Base-by-base conservation (phyloP, 306 rosid species). In the Acacia acuminata region DNA sequence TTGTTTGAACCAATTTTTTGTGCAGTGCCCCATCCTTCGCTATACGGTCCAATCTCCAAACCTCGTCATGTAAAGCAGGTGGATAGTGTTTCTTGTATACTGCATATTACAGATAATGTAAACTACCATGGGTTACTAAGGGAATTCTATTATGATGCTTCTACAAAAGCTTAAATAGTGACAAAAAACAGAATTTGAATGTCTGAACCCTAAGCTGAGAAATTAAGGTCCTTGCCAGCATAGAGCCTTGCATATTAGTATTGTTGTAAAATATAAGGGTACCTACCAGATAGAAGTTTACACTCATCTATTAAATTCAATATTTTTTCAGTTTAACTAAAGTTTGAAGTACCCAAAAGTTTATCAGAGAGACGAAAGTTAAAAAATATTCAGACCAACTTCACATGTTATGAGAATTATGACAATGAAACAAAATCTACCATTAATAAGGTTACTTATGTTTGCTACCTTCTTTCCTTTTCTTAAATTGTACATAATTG, bases 41-140 rank as follows among this genome's bases (percentile, higher is more conserved):
- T 76, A 94, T 92, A 47, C 94, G 83, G 79, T 94, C 95, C 81
- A 94, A 85, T 87, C 98, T 91, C 98, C 97, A 94, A 67, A 94
- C 98, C 80, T 92, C 97, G 0, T 94, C 98, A 40, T 92, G 89
- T 84, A 94, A 85, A 66, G 92, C 93, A 5, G 98, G 98, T 47
- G 98, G 97, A 79, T 91, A 90, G 79, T 94, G 98, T 81, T 92
- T 94, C 92, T 94, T 92, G 91, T 94, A 94, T 38, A 91, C 98
- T 94, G 88, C 80, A 88, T 78, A 55, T 78, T 51, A 79, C 66
- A 76, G 64, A 67, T 73, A 25, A 40, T 10, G 13, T n/a, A 40
- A 3, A 20, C 12, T n/a, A 22, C 1, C 77, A 80, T 48, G 53
- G 60, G 12, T 48, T 30, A 38, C 38, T 82, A 19, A 53, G 77